Evolutionary conservation across 148 eudicot species (phyloP).

Genomic region (Talinum fruticosum): DNA sequence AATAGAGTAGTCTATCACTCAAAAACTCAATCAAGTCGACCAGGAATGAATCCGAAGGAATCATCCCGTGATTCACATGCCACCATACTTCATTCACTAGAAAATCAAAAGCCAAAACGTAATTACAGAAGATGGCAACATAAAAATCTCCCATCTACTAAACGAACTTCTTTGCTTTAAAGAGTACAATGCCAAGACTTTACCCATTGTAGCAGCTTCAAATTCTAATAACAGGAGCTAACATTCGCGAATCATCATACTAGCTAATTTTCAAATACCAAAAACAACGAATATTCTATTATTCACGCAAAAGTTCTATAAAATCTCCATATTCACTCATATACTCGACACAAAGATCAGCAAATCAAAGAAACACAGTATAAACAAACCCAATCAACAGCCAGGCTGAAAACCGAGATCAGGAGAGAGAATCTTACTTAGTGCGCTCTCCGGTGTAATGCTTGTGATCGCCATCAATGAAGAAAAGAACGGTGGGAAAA

Average conservation of each 20-base stretch:
- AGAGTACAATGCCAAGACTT: too few species aligned
- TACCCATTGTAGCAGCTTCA: too few species aligned
- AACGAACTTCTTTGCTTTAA: too few species aligned
- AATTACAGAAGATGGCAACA: neutral
- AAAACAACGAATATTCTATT: neutral
- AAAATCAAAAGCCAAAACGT: neutral
- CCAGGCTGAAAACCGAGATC: neutral
- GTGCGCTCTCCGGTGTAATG: conserved; percentile 64
- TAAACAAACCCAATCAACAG: neutral
- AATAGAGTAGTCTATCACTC: neutral
- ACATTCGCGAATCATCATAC: too few species aligned
- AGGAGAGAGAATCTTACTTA: conserved; percentile 40
- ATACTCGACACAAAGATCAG: neutral
- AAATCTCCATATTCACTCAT: neutral
- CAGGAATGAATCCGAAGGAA: too few species aligned
- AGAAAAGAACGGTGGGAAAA: conserved; percentile 77
- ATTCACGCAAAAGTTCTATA: neutral
- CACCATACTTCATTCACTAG: neutral
- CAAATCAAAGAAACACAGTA: neutral
- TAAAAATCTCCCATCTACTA: too few species aligned
- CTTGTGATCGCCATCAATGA: conserved; percentile 77
- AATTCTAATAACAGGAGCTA: too few species aligned
- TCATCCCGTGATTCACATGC: too few species aligned
- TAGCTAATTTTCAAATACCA: too few species aligned
- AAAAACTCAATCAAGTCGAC: neutral